Conservation (phyloP, 2,329 filamentous ascomycete species). For the Arthrobotrys pseudoclavata region DNA sequence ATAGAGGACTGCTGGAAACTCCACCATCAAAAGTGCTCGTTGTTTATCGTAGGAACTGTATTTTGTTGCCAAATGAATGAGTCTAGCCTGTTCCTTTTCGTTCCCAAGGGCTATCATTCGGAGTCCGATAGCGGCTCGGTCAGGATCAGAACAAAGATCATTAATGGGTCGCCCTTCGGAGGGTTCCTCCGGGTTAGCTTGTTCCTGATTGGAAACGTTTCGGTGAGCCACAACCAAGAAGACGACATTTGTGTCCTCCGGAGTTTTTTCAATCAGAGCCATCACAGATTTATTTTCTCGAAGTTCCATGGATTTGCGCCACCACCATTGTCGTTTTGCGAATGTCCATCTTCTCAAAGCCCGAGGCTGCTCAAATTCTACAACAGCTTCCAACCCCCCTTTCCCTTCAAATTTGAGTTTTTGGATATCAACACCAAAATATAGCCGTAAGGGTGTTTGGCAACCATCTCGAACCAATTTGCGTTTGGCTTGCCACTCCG, state of each 20-base stretch:
- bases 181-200: background rate
- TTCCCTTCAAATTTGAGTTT: slow-evolving; percentile 31
- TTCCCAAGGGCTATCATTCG: slow-evolving; percentile 34
- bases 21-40: slow-evolving; percentile 62
- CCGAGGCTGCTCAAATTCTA: slow-evolving; percentile 53
- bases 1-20: slow-evolving; percentile 64
- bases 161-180: background rate
- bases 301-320: slow-evolving; percentile 52
- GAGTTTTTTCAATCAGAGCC: slow-evolving; percentile 41
- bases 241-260: slow-evolving; percentile 60
- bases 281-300: slow-evolving; percentile 60
- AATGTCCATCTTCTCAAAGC: slow-evolving; percentile 25
- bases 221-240: slow-evolving; percentile 62
- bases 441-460: slow-evolving; percentile 38
- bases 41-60: slow-evolving; percentile 5
- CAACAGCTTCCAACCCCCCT: slow-evolving; percentile 32
- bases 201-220: slow-evolving; percentile 46
- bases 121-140: slow-evolving; percentile 61
- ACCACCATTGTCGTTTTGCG: slow-evolving; percentile 42
- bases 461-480: slow-evolving; percentile 42
- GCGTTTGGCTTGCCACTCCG: slow-evolving; percentile 40
- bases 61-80: slow-evolving; percentile 25
- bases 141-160: slow-evolving; percentile 61
- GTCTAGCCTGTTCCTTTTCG: slow-evolving; percentile 24
- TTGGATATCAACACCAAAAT: slow-evolving; percentile 38